These are phyloP conservation scores for Aspergillus biplanus DNA, from an alignment of 495 filamentous ascomycete genomes.

Conservation along the genomic window DNA sequence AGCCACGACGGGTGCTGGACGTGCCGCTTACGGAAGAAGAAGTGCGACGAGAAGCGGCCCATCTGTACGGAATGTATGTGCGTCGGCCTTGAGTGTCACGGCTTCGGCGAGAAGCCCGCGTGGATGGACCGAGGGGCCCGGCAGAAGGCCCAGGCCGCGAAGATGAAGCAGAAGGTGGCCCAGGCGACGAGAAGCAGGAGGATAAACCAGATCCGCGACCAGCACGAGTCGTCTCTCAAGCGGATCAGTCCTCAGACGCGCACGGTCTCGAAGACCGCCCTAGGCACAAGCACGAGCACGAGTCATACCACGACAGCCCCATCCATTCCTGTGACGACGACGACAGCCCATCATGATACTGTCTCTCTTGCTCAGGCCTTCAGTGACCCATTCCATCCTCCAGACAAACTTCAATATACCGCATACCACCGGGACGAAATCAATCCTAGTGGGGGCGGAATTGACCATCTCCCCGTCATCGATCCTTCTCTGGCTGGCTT, in stretches of 20 bases:
- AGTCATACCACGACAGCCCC: background rate
- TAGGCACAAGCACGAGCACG: background rate
- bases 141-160: background rate
- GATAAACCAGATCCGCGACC: background rate
- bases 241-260: background rate
- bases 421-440: background rate
- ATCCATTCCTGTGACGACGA: background rate
- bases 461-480: background rate
- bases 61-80: background rate
- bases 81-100: background rate
- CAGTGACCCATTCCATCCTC: background rate
- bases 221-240: background rate
- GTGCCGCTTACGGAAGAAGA: background rate
- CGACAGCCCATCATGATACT: background rate
- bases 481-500: background rate
- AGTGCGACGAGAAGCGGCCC: conserved; percentile 6
- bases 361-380: background rate
- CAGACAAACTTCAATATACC: background rate
- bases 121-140: conserved; percentile 8
- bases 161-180: conserved; percentile 1
- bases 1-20: conserved; percentile 9
- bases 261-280: background rate
- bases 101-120: background rate
- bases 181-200: background rate
- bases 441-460: background rate